These are phyloP conservation scores for Chlamydomonas sphaeroides DNA, from an alignment of 139 green algal species.

Conservation along the genomic window DNA sequence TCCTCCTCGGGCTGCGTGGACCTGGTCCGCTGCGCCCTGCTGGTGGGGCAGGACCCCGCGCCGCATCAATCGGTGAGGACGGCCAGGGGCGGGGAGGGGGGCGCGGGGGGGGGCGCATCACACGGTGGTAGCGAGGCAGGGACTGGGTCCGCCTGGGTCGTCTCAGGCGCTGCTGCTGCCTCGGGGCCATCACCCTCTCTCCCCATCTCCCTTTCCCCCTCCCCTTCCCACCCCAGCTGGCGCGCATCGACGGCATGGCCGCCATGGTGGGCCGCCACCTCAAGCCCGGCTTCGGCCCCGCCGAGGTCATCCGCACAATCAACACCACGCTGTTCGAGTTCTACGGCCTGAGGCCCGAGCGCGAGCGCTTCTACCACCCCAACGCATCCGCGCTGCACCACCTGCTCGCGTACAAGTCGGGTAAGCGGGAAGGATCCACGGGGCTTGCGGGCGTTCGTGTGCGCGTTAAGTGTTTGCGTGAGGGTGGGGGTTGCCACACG, in stretches of 20 bases:
- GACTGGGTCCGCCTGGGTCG: no score
- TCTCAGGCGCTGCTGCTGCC: no score
- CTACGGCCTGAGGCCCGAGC: conserved; percentile 4
- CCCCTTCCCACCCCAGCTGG: neutral
- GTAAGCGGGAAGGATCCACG: neutral
- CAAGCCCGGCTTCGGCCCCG: neutral
- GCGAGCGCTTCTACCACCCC: conserved; percentile 21
- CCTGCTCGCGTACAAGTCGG: conserved; percentile 24
- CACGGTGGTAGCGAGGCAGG: no score
- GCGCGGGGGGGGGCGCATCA: no score
- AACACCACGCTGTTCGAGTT: conserved; percentile 24
- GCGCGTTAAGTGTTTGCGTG: no score
- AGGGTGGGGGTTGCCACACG: neutral
- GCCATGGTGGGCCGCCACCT: conserved; percentile 18
- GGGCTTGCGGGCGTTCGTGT: no score
- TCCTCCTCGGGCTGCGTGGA: no score
- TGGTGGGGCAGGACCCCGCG: no score
- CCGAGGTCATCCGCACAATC: neutral
- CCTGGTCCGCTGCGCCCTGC: no score
- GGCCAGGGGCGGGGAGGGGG: no score
- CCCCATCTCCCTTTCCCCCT: neutral
- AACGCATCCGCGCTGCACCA: conserved; percentile 7
- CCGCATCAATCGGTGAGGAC: no score
- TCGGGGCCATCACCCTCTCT: no score
- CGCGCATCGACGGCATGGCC: neutral